phyloP scores from a whole-genome alignment of 2,329 filamentous ascomycete genomes.

The Venturia effusa region DNA sequence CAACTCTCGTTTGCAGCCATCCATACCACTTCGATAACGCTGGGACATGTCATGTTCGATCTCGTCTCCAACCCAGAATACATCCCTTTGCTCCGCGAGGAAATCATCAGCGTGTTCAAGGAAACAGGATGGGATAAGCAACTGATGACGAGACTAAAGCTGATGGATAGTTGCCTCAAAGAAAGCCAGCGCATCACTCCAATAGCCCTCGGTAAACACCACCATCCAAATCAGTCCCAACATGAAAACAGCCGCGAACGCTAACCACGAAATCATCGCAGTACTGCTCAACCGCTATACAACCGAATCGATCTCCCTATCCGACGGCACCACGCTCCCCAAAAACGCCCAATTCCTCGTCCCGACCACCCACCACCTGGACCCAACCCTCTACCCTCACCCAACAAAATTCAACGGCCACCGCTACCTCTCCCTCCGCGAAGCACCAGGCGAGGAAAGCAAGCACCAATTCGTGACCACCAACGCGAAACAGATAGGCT shows the following conservation, averaged over 20 bases:
- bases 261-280: too few species aligned
- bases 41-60: conserved; percentile 41
- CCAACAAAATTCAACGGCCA: not conserved
- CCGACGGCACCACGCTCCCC: not conserved
- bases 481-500: not conserved
- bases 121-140: conserved; percentile 30
- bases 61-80: conserved; percentile 41
- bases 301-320: too few species aligned
- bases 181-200: conserved; percentile 27
- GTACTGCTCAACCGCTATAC: too few species aligned
- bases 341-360: not conserved
- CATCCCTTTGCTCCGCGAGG: conserved; percentile 40
- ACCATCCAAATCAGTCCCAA: not conserved
- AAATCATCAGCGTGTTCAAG: conserved; percentile 34
- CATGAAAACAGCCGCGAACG: not conserved
- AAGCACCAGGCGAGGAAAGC: not conserved
- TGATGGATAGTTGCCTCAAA: conserved; percentile 34
- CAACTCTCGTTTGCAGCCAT: conserved; percentile 30
- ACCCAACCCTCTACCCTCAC: not conserved
- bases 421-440: not conserved
- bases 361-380: not conserved
- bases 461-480: not conserved
- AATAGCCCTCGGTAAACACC: not conserved
- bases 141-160: conserved; percentile 27
- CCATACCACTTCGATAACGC: conserved; percentile 31